Evolutionary conservation across 2,329 filamentous ascomycete genomes (phyloP), one percentile per base, ranked within the genome.

Genomic region (Clonostachys rosea): DNA sequence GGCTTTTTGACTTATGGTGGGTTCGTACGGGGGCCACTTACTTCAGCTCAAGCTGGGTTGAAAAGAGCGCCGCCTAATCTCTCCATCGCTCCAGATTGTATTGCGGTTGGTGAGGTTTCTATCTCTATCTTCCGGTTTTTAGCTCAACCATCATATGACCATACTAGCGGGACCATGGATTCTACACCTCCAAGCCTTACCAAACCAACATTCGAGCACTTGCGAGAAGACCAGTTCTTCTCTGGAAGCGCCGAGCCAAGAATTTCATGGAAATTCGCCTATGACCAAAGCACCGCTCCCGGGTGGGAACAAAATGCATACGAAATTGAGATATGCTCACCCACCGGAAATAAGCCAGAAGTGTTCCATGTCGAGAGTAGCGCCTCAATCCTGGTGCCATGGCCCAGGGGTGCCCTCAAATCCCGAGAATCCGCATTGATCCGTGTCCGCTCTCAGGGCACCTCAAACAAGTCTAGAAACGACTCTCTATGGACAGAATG

Each of bases 391-490:
- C 42, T 55, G 1, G 45, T 51, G 6, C 39, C 49, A 5, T 55
- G 53, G 53, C 52, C 52, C 4, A 49, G 46, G 16, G 30, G 16
- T 18, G 51, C 60, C 11, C 51, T 67, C 5, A 45, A 47, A 13
- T 60, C 56, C 13, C 50, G 60, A 11, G 61, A 65, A 44, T 43
- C 47, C 9, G 60, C 57, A 5, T 48, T 39, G 17, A 54, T 68
- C 6, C 52, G 60, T 14, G 63, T 61, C 6, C 51, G 59, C 34
- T 48, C 34, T 24, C 30, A 1, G 34, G 36, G 18, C 35, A 10
- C 14, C n/a, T 17, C 35, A 2, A 30, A 9, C 30, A 11, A 18
- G n/a, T 14, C 18, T 44, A 35, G 44, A 34, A 46, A 12, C 33
- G 18, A 33, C 42, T n/a, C 42, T 46, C 36, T 30, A 39, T 14